phyloP scores from a whole-genome alignment of 2,329 filamentous ascomycete species.

The Epichloe typhina region DNA sequence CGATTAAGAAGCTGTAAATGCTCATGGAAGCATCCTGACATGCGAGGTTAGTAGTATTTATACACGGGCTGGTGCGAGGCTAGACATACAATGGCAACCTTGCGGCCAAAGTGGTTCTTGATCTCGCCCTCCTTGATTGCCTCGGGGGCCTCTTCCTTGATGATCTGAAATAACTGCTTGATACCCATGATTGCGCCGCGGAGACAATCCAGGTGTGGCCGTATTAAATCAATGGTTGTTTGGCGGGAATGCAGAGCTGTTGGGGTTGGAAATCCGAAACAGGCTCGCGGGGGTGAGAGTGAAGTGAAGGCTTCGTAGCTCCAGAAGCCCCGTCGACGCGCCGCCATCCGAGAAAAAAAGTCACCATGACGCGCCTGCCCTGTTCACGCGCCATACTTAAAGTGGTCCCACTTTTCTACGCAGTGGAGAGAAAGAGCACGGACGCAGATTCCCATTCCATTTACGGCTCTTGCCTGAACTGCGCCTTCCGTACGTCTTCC shows the following conservation, averaged over 20 bases:
- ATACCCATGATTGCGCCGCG: conserved; percentile 40
- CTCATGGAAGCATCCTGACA: conserved; percentile 63
- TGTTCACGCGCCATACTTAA: conserved; percentile 5
- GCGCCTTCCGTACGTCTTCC: too few species aligned
- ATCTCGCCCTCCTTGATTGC: conserved; percentile 94
- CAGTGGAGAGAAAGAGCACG: too few species aligned
- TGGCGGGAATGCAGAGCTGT: background rate
- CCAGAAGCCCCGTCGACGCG: background rate
- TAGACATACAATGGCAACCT: conserved; percentile 77
- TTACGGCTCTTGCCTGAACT: too few species aligned
- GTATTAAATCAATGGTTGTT: background rate
- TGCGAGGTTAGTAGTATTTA: background rate
- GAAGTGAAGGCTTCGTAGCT: background rate
- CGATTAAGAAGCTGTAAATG: conserved; percentile 97
- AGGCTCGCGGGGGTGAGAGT: background rate
- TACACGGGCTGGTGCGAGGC: background rate
- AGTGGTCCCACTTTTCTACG: conserved; percentile 8
- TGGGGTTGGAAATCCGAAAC: background rate
- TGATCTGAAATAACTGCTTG: conserved; percentile 65
- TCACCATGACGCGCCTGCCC: conserved; percentile 3
- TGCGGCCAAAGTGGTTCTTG: conserved; percentile 96
- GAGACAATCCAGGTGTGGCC: background rate
- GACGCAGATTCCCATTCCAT: too few species aligned
- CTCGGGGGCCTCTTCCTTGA: conserved; percentile 88
- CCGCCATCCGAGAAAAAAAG: background rate